These are phyloP conservation scores for Schizosaccharomyces cryophilus DNA, from an alignment of 805 yeast species.

Conservation along the genomic window DNA sequence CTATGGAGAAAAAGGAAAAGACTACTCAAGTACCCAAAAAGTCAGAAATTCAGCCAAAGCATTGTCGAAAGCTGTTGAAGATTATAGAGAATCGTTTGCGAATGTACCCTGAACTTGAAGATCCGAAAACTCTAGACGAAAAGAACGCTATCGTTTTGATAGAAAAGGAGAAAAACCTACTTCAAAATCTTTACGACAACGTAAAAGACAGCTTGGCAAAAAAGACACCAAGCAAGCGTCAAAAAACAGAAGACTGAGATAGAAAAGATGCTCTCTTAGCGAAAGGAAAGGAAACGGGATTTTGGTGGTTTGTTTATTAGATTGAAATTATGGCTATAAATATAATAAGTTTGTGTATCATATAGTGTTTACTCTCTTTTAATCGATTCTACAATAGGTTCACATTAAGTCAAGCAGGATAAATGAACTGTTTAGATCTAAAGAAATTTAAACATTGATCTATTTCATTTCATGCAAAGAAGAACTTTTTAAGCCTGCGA, in stretches of 20 bases:
- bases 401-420: too few species aligned
- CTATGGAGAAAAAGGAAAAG: background rate
- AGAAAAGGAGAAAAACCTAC: background rate
- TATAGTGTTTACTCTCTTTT: too few species aligned
- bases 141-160: background rate
- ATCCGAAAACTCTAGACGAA: background rate
- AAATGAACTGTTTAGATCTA: too few species aligned
- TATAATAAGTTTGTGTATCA: too few species aligned
- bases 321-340: too few species aligned
- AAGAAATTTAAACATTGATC: too few species aligned
- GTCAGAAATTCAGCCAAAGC: background rate
- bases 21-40: background rate
- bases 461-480: too few species aligned
- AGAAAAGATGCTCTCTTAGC: background rate
- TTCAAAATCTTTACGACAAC: background rate
- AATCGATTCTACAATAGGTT: too few species aligned
- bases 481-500: too few species aligned
- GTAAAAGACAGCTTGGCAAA: background rate
- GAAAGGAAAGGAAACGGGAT: too few species aligned
- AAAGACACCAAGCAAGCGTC: background rate
- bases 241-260: background rate
- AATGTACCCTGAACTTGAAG: background rate
- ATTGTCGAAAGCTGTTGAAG: background rate
- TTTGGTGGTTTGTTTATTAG: too few species aligned
- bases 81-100: background rate